Evolutionary conservation across 257 asterid genomes (phyloP), one percentile per base, ranked within the genome.

Genomic region (Jaltomata sinuosa): DNA sequence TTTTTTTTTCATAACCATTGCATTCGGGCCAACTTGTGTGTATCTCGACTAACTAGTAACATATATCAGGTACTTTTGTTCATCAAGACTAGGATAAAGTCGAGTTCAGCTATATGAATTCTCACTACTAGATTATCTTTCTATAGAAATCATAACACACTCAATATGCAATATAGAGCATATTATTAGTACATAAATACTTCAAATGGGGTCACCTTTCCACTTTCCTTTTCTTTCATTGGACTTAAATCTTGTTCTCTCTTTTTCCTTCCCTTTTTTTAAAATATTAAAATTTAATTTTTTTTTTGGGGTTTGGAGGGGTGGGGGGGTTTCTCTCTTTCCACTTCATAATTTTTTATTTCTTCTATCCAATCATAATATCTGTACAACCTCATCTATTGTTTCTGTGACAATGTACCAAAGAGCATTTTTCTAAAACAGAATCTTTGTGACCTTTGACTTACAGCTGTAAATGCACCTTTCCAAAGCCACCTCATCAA

Each of bases 361-460:
- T 77, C 81, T 62, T 49, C 10, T 47, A 16, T 77, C 62, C 62
- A 77, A 77, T 77, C 62, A 77, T 77, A 77, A 77, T 49, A 16
- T 29, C 3, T 49, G 45, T 49, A 77, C 81, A 49, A 77, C 62
- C 61, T 77, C 81, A 77, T 49, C 59, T 45, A 74, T 9, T 74
- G 81, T 74, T 74, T 77, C 27, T 77, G 27, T 49, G 40, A 77
- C 61, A 76, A 27, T 47, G 81, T 49, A 25, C 38, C 38, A 74
- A 45, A 74, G 21, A 76, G 34, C 27, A 8, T 77, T 49, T 67
- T 77, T 77, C 79, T 22, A 31, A 77, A 77, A 49, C 62, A 77
- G 81, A 77, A 77, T 77, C 81, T 77, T 49, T 47, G 61, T 77
- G 81, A 77, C 81, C 81, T 77, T 77, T 77, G 81, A 77, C 81